Conservation (phyloP, 2,329 filamentous ascomycete species). For the Phaeoacremonium minimum region DNA sequence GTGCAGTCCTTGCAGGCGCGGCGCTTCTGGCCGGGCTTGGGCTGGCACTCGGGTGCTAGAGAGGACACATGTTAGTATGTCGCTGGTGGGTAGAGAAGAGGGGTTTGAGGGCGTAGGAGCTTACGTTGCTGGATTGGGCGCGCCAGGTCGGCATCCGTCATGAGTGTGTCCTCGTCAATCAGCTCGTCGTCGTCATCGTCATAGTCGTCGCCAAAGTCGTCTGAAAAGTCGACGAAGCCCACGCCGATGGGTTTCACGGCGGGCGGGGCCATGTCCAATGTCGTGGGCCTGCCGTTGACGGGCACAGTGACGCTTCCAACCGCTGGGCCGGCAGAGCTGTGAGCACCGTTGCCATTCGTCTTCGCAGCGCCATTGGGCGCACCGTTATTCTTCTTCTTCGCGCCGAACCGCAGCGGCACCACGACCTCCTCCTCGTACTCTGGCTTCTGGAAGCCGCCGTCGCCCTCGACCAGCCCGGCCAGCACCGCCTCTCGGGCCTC, state of each 20-base stretch:
- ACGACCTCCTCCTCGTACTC: constrained; percentile 56
- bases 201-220: constrained; percentile 56
- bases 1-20: constrained; percentile 98
- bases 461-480: constrained; percentile 66
- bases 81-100: constrained; percentile 1
- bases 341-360: constrained; percentile 4
- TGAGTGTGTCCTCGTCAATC: constrained; percentile 84
- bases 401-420: constrained; percentile 59
- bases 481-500: constrained; percentile 78
- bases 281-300: constrained; percentile 30
- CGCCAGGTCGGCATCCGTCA: constrained; percentile 80
- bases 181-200: constrained; percentile 71
- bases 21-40: constrained; percentile 81
- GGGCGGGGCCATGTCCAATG: constrained; percentile 25
- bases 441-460: constrained; percentile 69
- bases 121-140: constrained; percentile 75
- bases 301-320: constrained; percentile 22
- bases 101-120: constrained; percentile 27
- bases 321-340: constrained; percentile 25
- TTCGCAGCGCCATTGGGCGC: background rate
- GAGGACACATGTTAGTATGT: constrained; percentile 15
- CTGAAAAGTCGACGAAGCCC: constrained; percentile 64
- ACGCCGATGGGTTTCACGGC: constrained; percentile 50
- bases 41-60: constrained; percentile 76
- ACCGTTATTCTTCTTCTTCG: constrained; percentile 48